Evolutionary conservation across 305 asterid genomes (phyloP), one percentile per base, ranked within the genome.

Genomic region (Lippia alba): DNA sequence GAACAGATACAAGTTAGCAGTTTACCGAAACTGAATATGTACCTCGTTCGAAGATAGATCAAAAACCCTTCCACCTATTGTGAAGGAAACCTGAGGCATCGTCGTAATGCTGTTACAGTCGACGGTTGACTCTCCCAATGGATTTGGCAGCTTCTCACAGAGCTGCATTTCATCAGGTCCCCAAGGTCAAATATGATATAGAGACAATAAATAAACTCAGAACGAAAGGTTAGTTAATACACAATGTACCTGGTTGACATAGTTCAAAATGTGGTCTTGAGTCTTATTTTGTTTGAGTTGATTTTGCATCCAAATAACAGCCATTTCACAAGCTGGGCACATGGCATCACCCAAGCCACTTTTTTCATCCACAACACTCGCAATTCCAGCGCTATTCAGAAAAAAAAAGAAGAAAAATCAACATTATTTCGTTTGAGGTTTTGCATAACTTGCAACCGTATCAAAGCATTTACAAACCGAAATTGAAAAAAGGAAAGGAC

Each of bases 321-420:
- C 92, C 97, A 92, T 94, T 82, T 90, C 91, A 81, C 99, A 94
- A 61, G 96, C 86, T 16, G 89, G 77, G 84, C 99, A 94, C 92
- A 74, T 77, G n/a, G 82, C 88, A 40, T 89, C 89, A 10, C 20
- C 66, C 62, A 74, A 5, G 15, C 92, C 90, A 5, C 66, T 82
- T 33, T 76, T 78, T 50, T 78, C 92, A 39, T 78, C 91, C 70
- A 86, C 94, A 6, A 90, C 91, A 60, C 94, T 91, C 87, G 83
- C 88, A 19, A 91, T 94, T 30, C 87, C 91, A 80, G 76, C 89
- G 71, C 96, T 91, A 70, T 46, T 18, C 11, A 57, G 4, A 73
- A 0, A 67, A 45, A 64, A 6, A 39, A 78, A 56, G 30, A 24
- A 24, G 30, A 24, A 36, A 20, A 50, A 60, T 34, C 58, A 54